Evolutionary conservation across 768 basidiomycete species (phyloP).

Genomic region (Tremella yokohamensis): DNA sequence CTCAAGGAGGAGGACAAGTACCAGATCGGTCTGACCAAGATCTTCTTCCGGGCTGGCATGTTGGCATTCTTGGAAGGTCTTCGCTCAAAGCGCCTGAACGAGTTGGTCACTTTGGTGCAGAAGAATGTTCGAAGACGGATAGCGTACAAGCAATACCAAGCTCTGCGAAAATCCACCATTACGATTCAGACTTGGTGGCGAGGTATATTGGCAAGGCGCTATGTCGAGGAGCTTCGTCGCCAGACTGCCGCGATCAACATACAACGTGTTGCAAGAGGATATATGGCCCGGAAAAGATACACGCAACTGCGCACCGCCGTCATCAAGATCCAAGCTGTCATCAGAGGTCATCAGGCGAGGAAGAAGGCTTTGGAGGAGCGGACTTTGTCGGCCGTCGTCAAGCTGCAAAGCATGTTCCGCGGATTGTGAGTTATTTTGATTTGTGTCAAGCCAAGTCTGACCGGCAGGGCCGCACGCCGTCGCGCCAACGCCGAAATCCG

Average conservation of each 20-base stretch:
- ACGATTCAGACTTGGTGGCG: conserved; percentile 93
- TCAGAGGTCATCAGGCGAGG: conserved; percentile 48
- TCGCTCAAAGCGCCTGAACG: conserved; percentile 79
- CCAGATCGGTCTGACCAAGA: conserved; percentile 93
- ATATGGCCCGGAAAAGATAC: conserved; percentile 69
- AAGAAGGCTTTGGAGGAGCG: conserved; percentile 55
- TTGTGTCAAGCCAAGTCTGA: conserved; percentile 35
- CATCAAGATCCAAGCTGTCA: conserved; percentile 67
- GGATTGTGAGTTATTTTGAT: conserved; percentile 66
- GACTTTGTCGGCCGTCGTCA: conserved; percentile 62
- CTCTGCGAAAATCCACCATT: conserved; percentile 69
- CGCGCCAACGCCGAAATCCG: conserved; percentile 52
- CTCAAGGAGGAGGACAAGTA: conserved; percentile 94
- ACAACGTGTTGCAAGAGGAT: conserved; percentile 69
- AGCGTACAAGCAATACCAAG: conserved; percentile 73
- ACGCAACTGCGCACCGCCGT: conserved; percentile 62
- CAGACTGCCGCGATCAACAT: conserved; percentile 72
- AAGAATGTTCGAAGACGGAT: conserved; percentile 90
- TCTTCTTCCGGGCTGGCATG: conserved; percentile 99
- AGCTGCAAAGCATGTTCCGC: conserved; percentile 77
- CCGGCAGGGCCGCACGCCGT: conserved; percentile 35
- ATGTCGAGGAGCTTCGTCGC: conserved; percentile 68
- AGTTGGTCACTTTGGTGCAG: conserved; percentile 90
- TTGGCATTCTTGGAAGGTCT: conserved; percentile 89
- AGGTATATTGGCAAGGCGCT: conserved; percentile 68